Conservation (phyloP, 1,284 basidiomycete species). For the Prillingera fragicola region DNA sequence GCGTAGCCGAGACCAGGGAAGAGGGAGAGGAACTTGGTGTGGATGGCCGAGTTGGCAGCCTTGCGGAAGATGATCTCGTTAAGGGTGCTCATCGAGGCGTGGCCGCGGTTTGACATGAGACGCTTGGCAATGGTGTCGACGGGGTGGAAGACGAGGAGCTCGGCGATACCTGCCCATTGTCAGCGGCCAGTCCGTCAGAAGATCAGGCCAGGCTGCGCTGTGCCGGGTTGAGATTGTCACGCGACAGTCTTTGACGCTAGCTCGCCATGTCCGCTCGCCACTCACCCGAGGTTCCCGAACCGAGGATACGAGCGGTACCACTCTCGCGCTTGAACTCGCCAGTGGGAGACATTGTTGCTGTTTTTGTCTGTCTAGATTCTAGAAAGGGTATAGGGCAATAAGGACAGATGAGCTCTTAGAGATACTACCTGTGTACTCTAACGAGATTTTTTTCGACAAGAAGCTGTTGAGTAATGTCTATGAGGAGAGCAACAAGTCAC, state of each 20-base stretch:
- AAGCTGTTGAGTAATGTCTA: too few species aligned
- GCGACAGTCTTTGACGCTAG: too few species aligned
- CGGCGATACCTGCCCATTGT: conserved; percentile 70
- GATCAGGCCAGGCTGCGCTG: neutral
- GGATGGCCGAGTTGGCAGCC: conserved; percentile 63
- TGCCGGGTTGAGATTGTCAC: too few species aligned
- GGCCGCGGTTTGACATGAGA: conserved; percentile 89
- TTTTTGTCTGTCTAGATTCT: neutral
- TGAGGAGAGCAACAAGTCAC: too few species aligned
- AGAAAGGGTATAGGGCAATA: neutral
- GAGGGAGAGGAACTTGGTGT: conserved; percentile 75
- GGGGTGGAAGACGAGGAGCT: conserved; percentile 84
- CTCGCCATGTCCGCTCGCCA: conserved; percentile 6
- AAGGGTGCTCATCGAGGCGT: conserved; percentile 62
- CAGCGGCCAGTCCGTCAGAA: neutral
- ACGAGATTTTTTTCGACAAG: too few species aligned
- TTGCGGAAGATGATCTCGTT: conserved; percentile 83
- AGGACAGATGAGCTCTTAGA: neutral
- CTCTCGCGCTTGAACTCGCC: conserved; percentile 59
- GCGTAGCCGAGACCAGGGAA: conserved; percentile 98
- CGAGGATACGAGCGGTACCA: conserved; percentile 81
- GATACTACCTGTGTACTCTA: too few species aligned
- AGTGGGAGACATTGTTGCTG: conserved; percentile 38
- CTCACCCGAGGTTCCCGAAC: conserved; percentile 84
- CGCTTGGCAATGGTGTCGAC: conserved; percentile 96